phyloP scores from a whole-genome alignment of 208 protist genomes.

The Trypanosoma avium region DNA sequence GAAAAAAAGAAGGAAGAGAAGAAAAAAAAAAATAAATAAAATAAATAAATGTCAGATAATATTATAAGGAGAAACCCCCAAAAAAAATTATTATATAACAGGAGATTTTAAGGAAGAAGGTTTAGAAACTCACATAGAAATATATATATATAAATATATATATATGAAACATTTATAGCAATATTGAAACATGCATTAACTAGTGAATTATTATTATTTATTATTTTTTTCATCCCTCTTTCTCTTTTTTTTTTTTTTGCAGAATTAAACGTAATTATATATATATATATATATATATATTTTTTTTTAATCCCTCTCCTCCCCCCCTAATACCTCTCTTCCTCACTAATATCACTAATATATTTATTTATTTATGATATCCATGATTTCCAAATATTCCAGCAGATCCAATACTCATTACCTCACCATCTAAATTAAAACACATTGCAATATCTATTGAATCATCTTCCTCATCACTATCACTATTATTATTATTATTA shows the following conservation, averaged over 20 bases:
- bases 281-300: too few relatives aligned
- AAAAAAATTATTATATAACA: too few relatives aligned
- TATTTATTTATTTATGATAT: too few relatives aligned
- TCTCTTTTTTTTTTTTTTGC: background rate
- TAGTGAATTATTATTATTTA: background rate
- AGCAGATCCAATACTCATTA: constrained; percentile 65
- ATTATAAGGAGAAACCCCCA: too few relatives aligned
- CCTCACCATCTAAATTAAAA: constrained; percentile 59
- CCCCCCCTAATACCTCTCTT: background rate
- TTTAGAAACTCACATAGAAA: too few relatives aligned
- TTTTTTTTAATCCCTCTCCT: too few relatives aligned
- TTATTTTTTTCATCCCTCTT: constrained; percentile 16
- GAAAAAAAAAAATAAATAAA: background rate
- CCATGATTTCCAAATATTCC: constrained; percentile 75
- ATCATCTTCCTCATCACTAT: constrained; percentile 27
- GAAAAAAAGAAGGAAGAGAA: constrained; percentile 1
- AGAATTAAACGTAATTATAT: background rate
- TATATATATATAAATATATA: too few relatives aligned
- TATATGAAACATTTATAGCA: too few relatives aligned
- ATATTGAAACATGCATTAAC: background rate
- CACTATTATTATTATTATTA: background rate
- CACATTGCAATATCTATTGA: constrained; percentile 77
- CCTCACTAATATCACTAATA: too few relatives aligned
- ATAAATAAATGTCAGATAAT: too few relatives aligned
- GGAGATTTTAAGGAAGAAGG: too few relatives aligned